These are phyloP conservation scores for Skeletonema costatum DNA, from an alignment of 108 stramenopile genomes.

Conservation along the genomic window DNA sequence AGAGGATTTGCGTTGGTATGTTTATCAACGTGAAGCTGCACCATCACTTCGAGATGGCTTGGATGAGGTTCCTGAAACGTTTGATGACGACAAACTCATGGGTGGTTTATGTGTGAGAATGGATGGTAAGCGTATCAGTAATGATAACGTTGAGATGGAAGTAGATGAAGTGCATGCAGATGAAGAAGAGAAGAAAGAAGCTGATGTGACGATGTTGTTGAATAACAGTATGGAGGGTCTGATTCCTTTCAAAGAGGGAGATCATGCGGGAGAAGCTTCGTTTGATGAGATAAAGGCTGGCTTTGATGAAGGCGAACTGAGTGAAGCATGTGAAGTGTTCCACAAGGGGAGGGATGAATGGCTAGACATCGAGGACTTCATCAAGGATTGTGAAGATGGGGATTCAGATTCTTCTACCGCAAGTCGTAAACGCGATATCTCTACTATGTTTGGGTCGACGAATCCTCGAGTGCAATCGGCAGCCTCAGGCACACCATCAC, in stretches of 20 bases:
- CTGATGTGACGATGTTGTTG: background rate
- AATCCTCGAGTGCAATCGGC: background rate
- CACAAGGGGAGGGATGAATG: conserved; percentile 51
- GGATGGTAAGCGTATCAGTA: conserved; percentile 12
- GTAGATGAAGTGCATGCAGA: background rate
- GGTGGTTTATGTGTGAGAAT: conserved; percentile 45
- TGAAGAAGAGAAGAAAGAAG: background rate
- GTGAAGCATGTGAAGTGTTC: conserved; percentile 61
- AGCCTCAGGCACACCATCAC: background rate
- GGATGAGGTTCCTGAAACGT: conserved; percentile 58
- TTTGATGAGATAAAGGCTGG: conserved; percentile 70
- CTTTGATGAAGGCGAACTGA: conserved; percentile 77
- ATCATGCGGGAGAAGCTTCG: conserved; percentile 73
- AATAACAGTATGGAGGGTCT: conserved; percentile 6
- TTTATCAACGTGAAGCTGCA: conserved; percentile 73
- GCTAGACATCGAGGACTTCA: conserved; percentile 47
- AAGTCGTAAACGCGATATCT: conserved; percentile 5
- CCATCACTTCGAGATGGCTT: conserved; percentile 49
- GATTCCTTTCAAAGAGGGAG: conserved; percentile 69
- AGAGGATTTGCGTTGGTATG: conserved; percentile 81
- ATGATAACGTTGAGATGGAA: conserved; percentile 11
- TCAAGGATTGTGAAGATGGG: conserved; percentile 17
- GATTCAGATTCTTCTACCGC: background rate
- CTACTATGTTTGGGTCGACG: conserved; percentile 3
- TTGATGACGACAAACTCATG: conserved; percentile 46